phyloP scores from a whole-genome alignment of 257 asterid genomes.

The Rehmannia glutinosa region DNA sequence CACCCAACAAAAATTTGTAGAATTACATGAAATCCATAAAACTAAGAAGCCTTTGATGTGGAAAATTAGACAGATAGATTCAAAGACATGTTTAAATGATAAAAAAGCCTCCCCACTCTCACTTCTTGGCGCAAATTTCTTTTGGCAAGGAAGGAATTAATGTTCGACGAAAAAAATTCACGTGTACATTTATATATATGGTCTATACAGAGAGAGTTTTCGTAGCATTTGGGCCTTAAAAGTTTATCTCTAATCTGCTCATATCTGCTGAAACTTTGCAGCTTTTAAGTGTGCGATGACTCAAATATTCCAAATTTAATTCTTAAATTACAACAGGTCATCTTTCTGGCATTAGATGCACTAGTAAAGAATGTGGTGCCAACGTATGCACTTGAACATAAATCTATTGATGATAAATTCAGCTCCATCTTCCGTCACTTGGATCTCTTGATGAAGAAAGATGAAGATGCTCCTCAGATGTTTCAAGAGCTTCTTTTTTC shows the following conservation, averaged over 20 bases:
- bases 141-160: no score
- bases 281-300: slow-evolving; percentile 4
- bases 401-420: slow-evolving; percentile 53
- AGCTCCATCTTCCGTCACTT: slow-evolving; percentile 41
- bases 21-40: no score
- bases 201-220: no score
- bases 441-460: slow-evolving; percentile 45
- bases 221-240: no score
- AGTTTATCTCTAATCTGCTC: neutral
- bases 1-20: no score
- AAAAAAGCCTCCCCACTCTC: no score
- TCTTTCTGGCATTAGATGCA: slow-evolving; percentile 72
- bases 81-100: no score
- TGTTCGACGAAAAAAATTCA: no score
- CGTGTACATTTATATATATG: no score
- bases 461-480: slow-evolving; percentile 34
- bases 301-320: slow-evolving; percentile 20
- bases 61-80: no score
- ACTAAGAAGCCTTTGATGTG: no score
- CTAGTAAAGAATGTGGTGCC: slow-evolving; percentile 62
- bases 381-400: slow-evolving; percentile 66
- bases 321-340: slow-evolving; percentile 53
- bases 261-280: slow-evolving; percentile 15
- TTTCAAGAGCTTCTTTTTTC: slow-evolving; percentile 57
- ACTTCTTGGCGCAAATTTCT: no score